Conservation (phyloP, 1,139 yeast genomes). For the Zhuliangozyma parablackwelliae region DNA sequence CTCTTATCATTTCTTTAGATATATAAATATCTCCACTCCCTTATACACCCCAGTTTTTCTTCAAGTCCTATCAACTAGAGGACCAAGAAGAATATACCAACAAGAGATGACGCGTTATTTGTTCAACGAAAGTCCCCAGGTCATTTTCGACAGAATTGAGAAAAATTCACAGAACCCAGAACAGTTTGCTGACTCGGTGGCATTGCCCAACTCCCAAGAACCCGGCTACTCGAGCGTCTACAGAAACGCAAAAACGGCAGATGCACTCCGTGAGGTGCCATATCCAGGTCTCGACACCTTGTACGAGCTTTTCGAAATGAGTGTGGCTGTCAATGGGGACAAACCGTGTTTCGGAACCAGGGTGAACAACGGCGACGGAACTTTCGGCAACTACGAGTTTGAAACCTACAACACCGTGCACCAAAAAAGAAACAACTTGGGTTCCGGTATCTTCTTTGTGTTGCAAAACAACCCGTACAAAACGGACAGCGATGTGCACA, state of each 20-base stretch:
- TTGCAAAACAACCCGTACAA: constrained; percentile 40
- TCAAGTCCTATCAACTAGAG: no score
- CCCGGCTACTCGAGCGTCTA: constrained; percentile 53
- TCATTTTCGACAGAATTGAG: constrained; percentile 5
- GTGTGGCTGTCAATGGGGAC: constrained; percentile 33
- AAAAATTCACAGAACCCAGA: constrained; percentile 7
- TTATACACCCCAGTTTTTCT: no score
- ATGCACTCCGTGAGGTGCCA: constrained; percentile 34
- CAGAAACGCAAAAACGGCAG: constrained; percentile 40
- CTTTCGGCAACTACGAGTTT: constrained; percentile 44
- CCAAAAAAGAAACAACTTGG: constrained; percentile 45
- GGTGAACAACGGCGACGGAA: constrained; percentile 30
- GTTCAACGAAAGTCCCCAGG: constrained; percentile 9
- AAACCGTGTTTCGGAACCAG: constrained; percentile 52
- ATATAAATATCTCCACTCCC: no score
- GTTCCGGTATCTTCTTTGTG: constrained; percentile 58
- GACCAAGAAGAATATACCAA: not conserved
- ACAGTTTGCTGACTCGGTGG: constrained; percentile 13
- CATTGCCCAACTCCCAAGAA: constrained; percentile 43
- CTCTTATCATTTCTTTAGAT: no score
- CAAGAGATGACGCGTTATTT: constrained; percentile 1
- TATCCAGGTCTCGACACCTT: constrained; percentile 51
- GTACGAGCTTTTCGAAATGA: constrained; percentile 43
- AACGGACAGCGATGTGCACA: constrained; percentile 23
- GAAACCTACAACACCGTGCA: constrained; percentile 40